phyloP scores from a whole-genome alignment of 139 green algal genomes.

The Pseudopediastrum boryanum region DNA sequence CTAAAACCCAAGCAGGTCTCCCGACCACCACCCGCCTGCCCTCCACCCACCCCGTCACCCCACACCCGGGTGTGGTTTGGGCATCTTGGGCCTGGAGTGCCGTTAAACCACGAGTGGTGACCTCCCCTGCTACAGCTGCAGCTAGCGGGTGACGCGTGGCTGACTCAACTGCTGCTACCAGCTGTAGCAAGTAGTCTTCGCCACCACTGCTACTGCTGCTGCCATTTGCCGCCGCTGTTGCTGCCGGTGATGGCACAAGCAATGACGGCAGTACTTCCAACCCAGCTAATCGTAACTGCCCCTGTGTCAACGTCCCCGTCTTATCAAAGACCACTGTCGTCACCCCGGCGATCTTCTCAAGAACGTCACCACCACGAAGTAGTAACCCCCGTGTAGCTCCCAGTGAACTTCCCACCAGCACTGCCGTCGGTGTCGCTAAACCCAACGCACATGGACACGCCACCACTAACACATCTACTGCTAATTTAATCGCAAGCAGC shows the following conservation, averaged over 20 bases:
- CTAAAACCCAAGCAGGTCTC: conserved; percentile 68
- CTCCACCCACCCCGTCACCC: conserved; percentile 56
- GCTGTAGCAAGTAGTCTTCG: conserved; percentile 44
- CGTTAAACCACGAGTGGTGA: conserved; percentile 39
- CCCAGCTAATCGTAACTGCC: conserved; percentile 28
- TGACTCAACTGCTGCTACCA: conserved; percentile 82
- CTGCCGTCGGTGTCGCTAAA: conserved; percentile 94
- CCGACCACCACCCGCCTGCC: conserved; percentile 73
- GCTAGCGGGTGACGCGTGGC: conserved; percentile 86
- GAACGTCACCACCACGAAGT: conserved; percentile 85
- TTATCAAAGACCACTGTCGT: conserved; percentile 85
- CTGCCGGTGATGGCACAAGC: background rate
- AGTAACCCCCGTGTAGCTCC: conserved; percentile 86
- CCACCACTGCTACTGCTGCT: conserved; percentile 19
- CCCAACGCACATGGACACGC: conserved; percentile 97
- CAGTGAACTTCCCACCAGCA: conserved; percentile 85
- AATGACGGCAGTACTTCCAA: conserved; percentile 35
- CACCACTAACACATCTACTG: conserved; percentile 94
- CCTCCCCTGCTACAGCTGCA: conserved; percentile 70
- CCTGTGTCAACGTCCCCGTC: conserved; percentile 94
- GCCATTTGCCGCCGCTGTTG: background rate
- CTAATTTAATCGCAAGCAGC: conserved; percentile 82
- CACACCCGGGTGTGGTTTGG: conserved; percentile 66
- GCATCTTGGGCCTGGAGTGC: conserved; percentile 39
- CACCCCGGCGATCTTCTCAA: conserved; percentile 81